phyloP scores from a whole-genome alignment of 371 early-diverging fungal species.

The Nematocida sp. region DNA sequence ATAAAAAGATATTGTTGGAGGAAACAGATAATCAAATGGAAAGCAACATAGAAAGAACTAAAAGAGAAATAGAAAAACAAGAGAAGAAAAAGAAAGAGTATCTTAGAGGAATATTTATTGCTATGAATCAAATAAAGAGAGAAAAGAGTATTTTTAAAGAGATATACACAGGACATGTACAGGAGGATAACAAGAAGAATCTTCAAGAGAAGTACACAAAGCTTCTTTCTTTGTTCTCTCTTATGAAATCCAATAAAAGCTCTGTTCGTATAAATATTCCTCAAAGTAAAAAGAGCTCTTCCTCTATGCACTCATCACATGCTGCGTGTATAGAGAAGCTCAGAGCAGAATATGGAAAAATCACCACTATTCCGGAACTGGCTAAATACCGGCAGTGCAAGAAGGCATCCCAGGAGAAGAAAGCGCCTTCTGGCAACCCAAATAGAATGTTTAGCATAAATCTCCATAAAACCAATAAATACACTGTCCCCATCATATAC shows the following conservation, averaged over 20 bases:
- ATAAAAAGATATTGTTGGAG: constrained; percentile 18
- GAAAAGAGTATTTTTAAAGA: background rate
- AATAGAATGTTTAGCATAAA: background rate
- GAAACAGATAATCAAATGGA: constrained; percentile 4
- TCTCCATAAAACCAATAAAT: constrained; percentile 8
- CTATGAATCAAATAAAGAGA: constrained; percentile 1
- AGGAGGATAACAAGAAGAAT: background rate
- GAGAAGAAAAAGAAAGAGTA: background rate
- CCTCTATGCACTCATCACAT: constrained; percentile 47
- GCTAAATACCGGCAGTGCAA: constrained; percentile 29
- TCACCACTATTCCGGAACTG: constrained; percentile 40
- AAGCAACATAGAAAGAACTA: background rate
- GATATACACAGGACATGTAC: background rate
- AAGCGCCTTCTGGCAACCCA: too few species aligned
- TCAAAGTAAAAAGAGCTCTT: constrained; percentile 21
- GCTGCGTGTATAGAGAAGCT: constrained; percentile 36
- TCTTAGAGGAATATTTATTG: background rate
- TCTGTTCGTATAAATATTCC: constrained; percentile 32
- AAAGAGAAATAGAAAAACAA: background rate
- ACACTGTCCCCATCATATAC: constrained; percentile 7
- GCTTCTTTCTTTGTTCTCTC: constrained; percentile 25
- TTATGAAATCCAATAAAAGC: constrained; percentile 52
- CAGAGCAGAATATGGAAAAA: constrained; percentile 22
- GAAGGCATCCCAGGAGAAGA: background rate
- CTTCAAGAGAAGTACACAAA: constrained; percentile 7